Conservation (phyloP, 192 early-diverging fungal genomes). For the Backusella tarrabulga region DNA sequence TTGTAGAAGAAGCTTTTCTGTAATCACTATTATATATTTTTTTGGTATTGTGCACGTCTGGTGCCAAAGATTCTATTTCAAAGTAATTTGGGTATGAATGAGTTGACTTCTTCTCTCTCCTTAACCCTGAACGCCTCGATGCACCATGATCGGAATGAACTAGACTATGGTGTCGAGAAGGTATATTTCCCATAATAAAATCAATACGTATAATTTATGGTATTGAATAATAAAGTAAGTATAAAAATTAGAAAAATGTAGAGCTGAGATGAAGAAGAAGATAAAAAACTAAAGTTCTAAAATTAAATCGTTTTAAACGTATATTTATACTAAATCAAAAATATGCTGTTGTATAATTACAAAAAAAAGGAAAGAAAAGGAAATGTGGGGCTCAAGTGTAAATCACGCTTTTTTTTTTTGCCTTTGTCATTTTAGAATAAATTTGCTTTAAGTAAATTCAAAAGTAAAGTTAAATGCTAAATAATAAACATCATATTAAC, state of each 20-base stretch:
- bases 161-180: not conserved
- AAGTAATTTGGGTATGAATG: not conserved
- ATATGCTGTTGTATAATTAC: not conserved
- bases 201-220: not conserved
- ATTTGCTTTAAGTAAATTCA: not conserved
- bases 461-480: not conserved
- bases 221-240: not conserved
- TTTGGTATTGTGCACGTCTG: not conserved
- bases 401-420: not conserved
- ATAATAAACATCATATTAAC: no score
- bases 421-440: not conserved
- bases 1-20: not conserved
- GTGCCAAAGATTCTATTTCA: not conserved
- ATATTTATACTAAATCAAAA: not conserved
- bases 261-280: not conserved
- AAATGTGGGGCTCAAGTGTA: not conserved
- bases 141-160: not conserved
- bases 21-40: not conserved
- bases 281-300: not conserved
- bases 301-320: not conserved
- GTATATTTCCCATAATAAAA: not conserved
- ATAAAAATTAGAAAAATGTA: not conserved
- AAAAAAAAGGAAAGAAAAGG: not conserved
- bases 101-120: not conserved
- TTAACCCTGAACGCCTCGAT: not conserved